phyloP scores from a whole-genome alignment of 805 yeast genomes.

The Phaffomyces opuntiae region DNA sequence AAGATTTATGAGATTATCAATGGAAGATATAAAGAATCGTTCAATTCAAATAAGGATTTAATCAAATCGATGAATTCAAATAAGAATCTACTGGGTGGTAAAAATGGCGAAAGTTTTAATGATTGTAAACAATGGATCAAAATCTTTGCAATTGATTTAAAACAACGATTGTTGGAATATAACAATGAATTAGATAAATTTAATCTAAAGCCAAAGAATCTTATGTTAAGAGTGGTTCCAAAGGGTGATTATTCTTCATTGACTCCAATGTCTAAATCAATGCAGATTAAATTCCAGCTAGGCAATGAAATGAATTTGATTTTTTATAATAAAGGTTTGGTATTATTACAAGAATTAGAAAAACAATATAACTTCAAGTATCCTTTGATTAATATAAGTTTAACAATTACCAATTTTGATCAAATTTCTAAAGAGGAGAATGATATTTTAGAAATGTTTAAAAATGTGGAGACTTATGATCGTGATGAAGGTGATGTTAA shows the following conservation, averaged over 20 bases:
- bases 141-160: constrained; percentile 76
- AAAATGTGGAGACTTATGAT: constrained; percentile 4
- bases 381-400: constrained; percentile 44
- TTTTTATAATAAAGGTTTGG: constrained; percentile 28
- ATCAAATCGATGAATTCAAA: constrained; percentile 85
- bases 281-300: background rate
- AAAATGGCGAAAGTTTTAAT: constrained; percentile 39
- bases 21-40: constrained; percentile 51
- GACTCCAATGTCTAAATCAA: constrained; percentile 1
- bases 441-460: constrained; percentile 2
- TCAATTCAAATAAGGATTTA: constrained; percentile 47
- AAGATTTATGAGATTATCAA: constrained; percentile 55
- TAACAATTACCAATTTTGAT: constrained; percentile 50
- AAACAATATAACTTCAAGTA: constrained; percentile 26
- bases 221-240: constrained; percentile 29
- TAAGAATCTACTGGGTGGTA: constrained; percentile 60
- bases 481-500: background rate
- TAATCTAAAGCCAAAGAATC: constrained; percentile 39
- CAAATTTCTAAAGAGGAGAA: constrained; percentile 12
- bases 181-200: constrained; percentile 46
- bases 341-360: constrained; percentile 36
- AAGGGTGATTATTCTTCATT: constrained; percentile 6
- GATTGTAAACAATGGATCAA: constrained; percentile 69
- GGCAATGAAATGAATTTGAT: constrained; percentile 1
- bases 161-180: constrained; percentile 65